Conservation (phyloP, 2,329 filamentous ascomycete species). For the Coniella lustricola region DNA sequence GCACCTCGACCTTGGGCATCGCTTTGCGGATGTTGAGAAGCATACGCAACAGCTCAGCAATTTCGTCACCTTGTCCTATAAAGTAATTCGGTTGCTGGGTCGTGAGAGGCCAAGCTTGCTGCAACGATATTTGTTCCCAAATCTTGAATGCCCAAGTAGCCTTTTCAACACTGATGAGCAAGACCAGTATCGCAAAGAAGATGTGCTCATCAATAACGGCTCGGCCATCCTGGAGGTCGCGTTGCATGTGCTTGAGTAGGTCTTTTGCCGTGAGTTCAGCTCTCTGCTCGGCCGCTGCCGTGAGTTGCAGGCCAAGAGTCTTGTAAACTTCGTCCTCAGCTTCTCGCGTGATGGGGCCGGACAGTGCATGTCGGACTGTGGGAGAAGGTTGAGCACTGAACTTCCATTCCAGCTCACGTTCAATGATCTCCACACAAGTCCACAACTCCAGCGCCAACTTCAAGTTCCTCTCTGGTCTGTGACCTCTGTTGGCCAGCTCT, state of each 20-base stretch:
- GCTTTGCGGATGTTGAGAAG: constrained; percentile 54
- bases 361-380: constrained; percentile 28
- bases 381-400: constrained; percentile 42
- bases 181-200: constrained; percentile 54
- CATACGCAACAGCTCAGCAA: constrained; percentile 54
- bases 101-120: constrained; percentile 52
- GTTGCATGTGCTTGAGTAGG: constrained; percentile 54
- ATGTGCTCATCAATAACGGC: constrained; percentile 52
- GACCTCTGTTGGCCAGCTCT: constrained; percentile 31
- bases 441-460: constrained; percentile 55
- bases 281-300: constrained; percentile 57
- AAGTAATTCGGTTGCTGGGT: constrained; percentile 48
- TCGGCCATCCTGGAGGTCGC: constrained; percentile 54
- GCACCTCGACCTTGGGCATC: constrained; percentile 44
- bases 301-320: constrained; percentile 57
- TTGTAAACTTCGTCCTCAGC: constrained; percentile 51
- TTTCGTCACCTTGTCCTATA: constrained; percentile 50
- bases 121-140: constrained; percentile 54
- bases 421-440: constrained; percentile 59
- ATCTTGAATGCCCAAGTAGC: constrained; percentile 63
- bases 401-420: constrained; percentile 56
- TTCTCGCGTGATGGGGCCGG: constrained; percentile 44
- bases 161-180: constrained; percentile 61
- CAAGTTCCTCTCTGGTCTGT: constrained; percentile 47
- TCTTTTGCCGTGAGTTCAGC: constrained; percentile 52